These are phyloP conservation scores for Pachysolen tannophilus DNA, from an alignment of 805 yeast species.

Conservation along the genomic window DNA sequence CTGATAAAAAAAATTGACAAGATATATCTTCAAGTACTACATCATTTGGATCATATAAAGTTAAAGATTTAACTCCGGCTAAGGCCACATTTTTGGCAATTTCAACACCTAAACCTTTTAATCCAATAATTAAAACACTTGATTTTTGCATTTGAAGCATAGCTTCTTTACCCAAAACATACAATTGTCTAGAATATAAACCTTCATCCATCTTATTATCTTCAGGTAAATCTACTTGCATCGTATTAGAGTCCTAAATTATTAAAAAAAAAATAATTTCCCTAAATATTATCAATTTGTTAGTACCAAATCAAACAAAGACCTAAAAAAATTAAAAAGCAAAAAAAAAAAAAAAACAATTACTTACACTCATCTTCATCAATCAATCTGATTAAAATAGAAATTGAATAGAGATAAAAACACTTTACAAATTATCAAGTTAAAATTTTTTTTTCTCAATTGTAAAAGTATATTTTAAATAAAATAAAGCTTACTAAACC, in stretches of 20 bases:
- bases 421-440: too few species aligned
- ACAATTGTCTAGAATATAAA: slow-evolving; percentile 91
- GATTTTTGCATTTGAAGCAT: slow-evolving; percentile 95
- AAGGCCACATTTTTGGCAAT: slow-evolving; percentile 94
- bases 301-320: not conserved
- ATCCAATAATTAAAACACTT: slow-evolving; percentile 83
- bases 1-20: slow-evolving; percentile 77
- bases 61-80: slow-evolving; percentile 92
- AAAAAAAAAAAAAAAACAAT: too few species aligned
- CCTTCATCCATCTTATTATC: slow-evolving; percentile 74
- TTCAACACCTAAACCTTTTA: slow-evolving; percentile 90
- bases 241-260: slow-evolving; percentile 24
- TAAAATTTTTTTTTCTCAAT: too few species aligned
- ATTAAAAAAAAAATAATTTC: too few species aligned
- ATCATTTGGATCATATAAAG: slow-evolving; percentile 74
- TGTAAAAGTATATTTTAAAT: too few species aligned
- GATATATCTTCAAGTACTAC: slow-evolving; percentile 69
- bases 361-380: slow-evolving; percentile 2
- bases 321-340: not conserved
- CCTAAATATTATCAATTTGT: too few species aligned
- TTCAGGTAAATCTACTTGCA: slow-evolving; percentile 34
- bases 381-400: too few species aligned
- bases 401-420: too few species aligned
- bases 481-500: too few species aligned
- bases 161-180: slow-evolving; percentile 95